Evolutionary conservation across 371 early-diverging fungal species (phyloP).

Genomic region (Conidiobolus incongruus): DNA sequence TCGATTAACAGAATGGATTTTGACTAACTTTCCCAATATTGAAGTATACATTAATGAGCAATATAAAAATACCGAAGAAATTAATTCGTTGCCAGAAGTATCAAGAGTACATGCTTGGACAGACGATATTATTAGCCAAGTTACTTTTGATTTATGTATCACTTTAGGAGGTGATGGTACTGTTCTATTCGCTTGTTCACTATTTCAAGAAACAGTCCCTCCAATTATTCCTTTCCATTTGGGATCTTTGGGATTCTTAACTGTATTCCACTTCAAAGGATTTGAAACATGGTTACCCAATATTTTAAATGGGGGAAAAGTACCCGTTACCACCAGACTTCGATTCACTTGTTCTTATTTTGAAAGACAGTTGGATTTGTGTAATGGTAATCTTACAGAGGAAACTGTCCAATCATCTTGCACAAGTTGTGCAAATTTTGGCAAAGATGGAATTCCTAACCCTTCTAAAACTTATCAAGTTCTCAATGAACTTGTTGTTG

Average conservation of each 20-base stretch:
- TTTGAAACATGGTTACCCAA: conserved; percentile 25
- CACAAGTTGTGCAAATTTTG: too few species aligned
- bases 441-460: too few species aligned
- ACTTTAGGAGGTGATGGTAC: conserved; percentile 72
- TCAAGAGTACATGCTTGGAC: too few species aligned
- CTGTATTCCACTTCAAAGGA: conserved; percentile 52
- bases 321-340: conserved; percentile 66
- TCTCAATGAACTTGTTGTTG: conserved; percentile 56
- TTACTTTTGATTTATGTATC: conserved; percentile 15
- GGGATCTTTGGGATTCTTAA: conserved; percentile 74
- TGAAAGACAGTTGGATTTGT: too few species aligned
- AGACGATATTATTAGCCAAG: conserved; percentile 27
- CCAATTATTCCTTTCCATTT: conserved; percentile 72
- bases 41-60: conserved; percentile 23
- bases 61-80: conserved; percentile 20
- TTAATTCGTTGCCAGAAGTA: too few species aligned
- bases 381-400: too few species aligned
- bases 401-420: too few species aligned
- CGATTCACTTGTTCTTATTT: conserved; percentile 67
- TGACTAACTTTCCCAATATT: conserved; percentile 11
- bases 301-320: conserved; percentile 38
- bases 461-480: too few species aligned
- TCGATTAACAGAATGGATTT: conserved; percentile 55
- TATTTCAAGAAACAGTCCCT: conserved; percentile 69
- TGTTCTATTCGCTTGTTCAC: conserved; percentile 61